Evolutionary conservation across 345 rosid species (phyloP), one percentile per base, ranked within the genome.

Genomic region (Clarkia xantiana): DNA sequence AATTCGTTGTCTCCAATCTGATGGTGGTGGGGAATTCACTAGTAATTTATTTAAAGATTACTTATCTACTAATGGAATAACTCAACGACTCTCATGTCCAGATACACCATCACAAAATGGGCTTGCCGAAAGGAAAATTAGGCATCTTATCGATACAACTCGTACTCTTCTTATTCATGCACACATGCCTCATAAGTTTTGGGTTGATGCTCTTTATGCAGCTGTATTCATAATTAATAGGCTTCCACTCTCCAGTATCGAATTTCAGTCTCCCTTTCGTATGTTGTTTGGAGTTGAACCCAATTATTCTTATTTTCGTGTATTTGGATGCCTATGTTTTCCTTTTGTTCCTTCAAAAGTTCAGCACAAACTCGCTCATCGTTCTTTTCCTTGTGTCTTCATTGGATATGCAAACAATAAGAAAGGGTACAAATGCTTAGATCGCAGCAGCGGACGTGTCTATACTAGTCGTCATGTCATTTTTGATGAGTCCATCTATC

Each of bases 51-150:
- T 47, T 4, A 4, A 13, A 0, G 10, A 3, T 2, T 46, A 46
- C 6, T 0, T 0, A 0, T 4, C 2, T 14, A 5, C 16, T 6
- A 17, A 3, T 10, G 1, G 0, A 18, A 13, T 19, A 9, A 10
- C 12, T 11, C 14, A 20, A 17, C 15, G 12, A 1, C 12, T 47
- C 7, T 47, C 10, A 13, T 20, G n/a, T 18, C 50, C 29, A 10
- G 3, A 46, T 3, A 12, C 50, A 14, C 45, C 50, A 11, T 19
- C 36, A 13, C 29, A 47, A 47, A 47, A 47, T 47, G 15, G 50
- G 2, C 2, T 14, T 7, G 19, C 3, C 13, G 0, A 47, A 47
- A 0, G 0, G 4, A 47, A 47, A 19, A 17, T 19, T 0, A 17
- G 9, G 18, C 50, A 47, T 10, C 9, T 12, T 16, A 9, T 47